These are phyloP conservation scores for Penicillium psychrofluorescens DNA, from an alignment of 495 filamentous ascomycete species.

Conservation along the genomic window DNA sequence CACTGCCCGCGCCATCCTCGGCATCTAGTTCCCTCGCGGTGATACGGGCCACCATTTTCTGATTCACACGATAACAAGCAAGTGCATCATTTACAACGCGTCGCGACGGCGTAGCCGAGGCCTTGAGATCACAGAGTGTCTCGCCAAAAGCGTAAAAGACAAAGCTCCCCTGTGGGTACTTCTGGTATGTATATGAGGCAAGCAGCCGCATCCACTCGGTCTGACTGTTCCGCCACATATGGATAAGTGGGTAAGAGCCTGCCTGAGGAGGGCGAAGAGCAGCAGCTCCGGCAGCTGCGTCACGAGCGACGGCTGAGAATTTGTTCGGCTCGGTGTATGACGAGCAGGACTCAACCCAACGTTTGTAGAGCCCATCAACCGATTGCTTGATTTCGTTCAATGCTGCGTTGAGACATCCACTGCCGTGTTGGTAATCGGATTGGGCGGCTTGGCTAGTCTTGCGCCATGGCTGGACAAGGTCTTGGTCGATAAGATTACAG, in stretches of 20 bases:
- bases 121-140: constrained; percentile 63
- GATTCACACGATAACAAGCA: constrained; percentile 26
- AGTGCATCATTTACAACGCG: constrained; percentile 20
- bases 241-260: constrained; percentile 18
- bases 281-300: constrained; percentile 14
- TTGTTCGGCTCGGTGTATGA: neutral
- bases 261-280: constrained; percentile 16
- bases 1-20: constrained; percentile 9
- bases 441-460: constrained; percentile 24
- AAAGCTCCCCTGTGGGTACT: constrained; percentile 24
- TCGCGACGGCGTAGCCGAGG: constrained; percentile 21
- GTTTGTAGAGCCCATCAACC: constrained; percentile 6
- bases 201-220: too few relatives aligned
- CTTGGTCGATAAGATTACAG: constrained; percentile 31
- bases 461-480: constrained; percentile 39
- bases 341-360: constrained; percentile 12
- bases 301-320: constrained; percentile 16
- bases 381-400: constrained; percentile 14
- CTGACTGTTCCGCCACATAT: too few relatives aligned
- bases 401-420: constrained; percentile 14
- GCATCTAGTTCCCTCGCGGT: constrained; percentile 9
- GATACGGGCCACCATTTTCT: constrained; percentile 22
- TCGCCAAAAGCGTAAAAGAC: constrained; percentile 59
- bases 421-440: constrained; percentile 11
- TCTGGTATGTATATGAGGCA: too few relatives aligned